These are phyloP conservation scores for Malassezia cuniculi DNA, from an alignment of 1,284 basidiomycete species.

Conservation along the genomic window DNA sequence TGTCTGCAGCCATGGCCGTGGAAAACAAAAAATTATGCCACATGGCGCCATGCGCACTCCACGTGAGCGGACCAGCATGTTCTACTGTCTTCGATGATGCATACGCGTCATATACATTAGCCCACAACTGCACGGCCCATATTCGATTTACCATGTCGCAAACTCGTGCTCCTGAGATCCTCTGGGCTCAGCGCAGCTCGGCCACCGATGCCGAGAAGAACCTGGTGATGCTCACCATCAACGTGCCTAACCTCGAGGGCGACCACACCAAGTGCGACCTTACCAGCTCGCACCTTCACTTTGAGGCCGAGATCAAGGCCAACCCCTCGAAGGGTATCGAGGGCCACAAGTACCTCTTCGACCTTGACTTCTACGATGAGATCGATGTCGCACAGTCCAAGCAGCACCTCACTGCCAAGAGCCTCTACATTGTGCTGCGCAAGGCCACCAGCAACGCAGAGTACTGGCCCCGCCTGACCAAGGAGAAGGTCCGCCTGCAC, in stretches of 20 bases:
- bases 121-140: neutral
- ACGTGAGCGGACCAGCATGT: slow-evolving; percentile 7
- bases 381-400: slow-evolving; percentile 38
- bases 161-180: slow-evolving; percentile 37
- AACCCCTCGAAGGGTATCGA: slow-evolving; percentile 33
- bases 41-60: neutral
- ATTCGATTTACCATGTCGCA: slow-evolving; percentile 13
- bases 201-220: slow-evolving; percentile 39
- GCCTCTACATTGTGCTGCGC: slow-evolving; percentile 36
- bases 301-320: slow-evolving; percentile 26
- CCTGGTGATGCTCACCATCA: slow-evolving; percentile 43
- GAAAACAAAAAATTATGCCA: too few relatives aligned
- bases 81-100: slow-evolving; percentile 15
- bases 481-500: slow-evolving; percentile 45
- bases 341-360: slow-evolving; percentile 34
- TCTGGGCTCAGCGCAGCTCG: slow-evolving; percentile 43
- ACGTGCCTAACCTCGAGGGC: slow-evolving; percentile 38
- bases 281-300: slow-evolving; percentile 26
- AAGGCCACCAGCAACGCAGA: slow-evolving; percentile 39
- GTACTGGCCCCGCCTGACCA: slow-evolving; percentile 45
- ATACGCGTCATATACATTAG: slow-evolving; percentile 4
- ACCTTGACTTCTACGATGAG: slow-evolving; percentile 42
- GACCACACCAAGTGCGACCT: slow-evolving; percentile 40
- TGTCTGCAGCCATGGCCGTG: too few relatives aligned
- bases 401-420: slow-evolving; percentile 38